These are phyloP conservation scores for Dothiorella sarmentorum DNA, from an alignment of 2,329 filamentous ascomycete genomes.

Conservation along the genomic window DNA sequence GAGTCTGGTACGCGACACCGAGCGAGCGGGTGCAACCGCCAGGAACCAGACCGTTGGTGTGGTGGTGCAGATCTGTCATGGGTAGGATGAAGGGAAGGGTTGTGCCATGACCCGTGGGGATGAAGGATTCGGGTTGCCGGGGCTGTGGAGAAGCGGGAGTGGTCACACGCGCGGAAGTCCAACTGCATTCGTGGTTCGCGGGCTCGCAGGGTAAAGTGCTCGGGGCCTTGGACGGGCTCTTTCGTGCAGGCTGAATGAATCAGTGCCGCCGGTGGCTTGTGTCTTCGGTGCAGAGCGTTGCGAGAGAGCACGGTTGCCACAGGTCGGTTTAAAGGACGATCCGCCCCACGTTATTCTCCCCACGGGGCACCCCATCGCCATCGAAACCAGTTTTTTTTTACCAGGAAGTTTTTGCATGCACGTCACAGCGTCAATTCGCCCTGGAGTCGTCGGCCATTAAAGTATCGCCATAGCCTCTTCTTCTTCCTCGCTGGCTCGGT, in stretches of 20 bases:
- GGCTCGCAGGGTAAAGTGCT: not conserved
- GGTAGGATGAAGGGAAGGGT: not conserved
- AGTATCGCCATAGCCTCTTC: too few relatives aligned
- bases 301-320: not conserved
- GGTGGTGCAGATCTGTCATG: not conserved
- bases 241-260: constrained; percentile 10
- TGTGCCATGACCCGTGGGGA: not conserved
- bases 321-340: constrained; percentile 1
- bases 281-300: constrained; percentile 11
- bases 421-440: not conserved
- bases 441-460: not conserved
- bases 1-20: not conserved
- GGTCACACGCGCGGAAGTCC: constrained; percentile 3
- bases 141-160: not conserved
- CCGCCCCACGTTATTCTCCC: constrained; percentile 2
- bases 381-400: too few relatives aligned
- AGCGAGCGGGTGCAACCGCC: not conserved
- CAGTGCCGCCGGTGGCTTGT: constrained; percentile 1
- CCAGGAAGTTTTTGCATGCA: not conserved
- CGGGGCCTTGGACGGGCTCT: not conserved
- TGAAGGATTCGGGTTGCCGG: not conserved
- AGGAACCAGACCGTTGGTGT: not conserved
- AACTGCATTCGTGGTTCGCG: not conserved
- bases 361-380: constrained; percentile 11
- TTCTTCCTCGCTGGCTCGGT: too few relatives aligned